Conservation (phyloP, 2,329 filamentous ascomycete species). For the Herpotrichia juniperi region DNA sequence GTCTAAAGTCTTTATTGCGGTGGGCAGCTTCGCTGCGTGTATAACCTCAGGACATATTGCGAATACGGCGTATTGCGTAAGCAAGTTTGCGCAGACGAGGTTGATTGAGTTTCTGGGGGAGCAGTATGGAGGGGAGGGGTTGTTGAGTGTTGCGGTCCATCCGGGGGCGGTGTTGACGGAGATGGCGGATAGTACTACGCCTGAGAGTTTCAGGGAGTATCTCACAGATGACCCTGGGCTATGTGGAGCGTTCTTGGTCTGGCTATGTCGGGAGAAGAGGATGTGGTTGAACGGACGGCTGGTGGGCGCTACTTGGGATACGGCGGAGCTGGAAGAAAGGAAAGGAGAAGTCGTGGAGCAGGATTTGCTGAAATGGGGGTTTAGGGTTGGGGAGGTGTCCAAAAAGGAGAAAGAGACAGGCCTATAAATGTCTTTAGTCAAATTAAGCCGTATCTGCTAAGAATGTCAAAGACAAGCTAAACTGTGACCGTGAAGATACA, state of each 20-base stretch:
- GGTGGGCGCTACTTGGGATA: slow-evolving; percentile 37
- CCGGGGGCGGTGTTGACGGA: slow-evolving; percentile 38
- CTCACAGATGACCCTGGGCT: slow-evolving; percentile 35
- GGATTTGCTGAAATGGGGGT: slow-evolving; percentile 37
- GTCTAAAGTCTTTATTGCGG: slow-evolving; percentile 30
- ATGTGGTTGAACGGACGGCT: slow-evolving; percentile 39
- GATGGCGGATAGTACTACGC: slow-evolving; percentile 29
- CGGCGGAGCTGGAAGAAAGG: slow-evolving; percentile 31
- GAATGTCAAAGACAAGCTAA: no score
- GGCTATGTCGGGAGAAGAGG: slow-evolving; percentile 35
- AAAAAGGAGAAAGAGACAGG: slow-evolving; percentile 1
- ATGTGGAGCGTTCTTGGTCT: slow-evolving; percentile 41
- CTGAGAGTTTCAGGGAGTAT: slow-evolving; percentile 32
- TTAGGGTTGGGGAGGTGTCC: slow-evolving; percentile 13
- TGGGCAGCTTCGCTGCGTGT: slow-evolving; percentile 38
- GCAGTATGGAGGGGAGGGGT: slow-evolving; percentile 28
- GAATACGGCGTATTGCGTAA: slow-evolving; percentile 41
- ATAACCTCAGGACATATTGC: slow-evolving; percentile 48
- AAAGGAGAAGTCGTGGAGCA: slow-evolving; percentile 24
- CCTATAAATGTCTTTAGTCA: no score
- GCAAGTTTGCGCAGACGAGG: slow-evolving; percentile 36
- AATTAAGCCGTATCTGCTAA: no score
- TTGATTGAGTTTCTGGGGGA: slow-evolving; percentile 32
- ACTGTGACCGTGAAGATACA: no score
- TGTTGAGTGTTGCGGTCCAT: slow-evolving; percentile 34